These are phyloP conservation scores for Suillus luteus DNA, from an alignment of 768 basidiomycete species.

Conservation along the genomic window DNA sequence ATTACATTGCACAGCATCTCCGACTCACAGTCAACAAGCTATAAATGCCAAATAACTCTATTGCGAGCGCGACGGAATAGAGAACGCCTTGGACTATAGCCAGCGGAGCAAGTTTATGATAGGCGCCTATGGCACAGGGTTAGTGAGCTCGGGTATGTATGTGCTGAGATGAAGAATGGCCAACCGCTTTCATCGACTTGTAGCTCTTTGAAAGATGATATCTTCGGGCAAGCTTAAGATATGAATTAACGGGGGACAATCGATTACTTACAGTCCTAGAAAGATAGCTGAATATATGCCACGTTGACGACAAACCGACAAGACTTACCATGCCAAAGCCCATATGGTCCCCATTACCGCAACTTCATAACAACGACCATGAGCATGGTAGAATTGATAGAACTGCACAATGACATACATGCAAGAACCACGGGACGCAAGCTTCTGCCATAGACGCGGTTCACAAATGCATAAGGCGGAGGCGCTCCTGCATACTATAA, in stretches of 20 bases:
- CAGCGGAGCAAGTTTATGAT: constrained; percentile 50
- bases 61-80: constrained; percentile 50
- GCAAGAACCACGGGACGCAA: constrained; percentile 61
- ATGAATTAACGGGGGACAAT: not conserved
- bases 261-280: constrained; percentile 26
- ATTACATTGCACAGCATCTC: not conserved
- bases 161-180: constrained; percentile 23
- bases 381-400: not conserved
- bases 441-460: constrained; percentile 55
- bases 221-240: constrained; percentile 38
- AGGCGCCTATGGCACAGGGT: constrained; percentile 37
- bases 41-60: constrained; percentile 57
- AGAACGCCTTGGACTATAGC: constrained; percentile 62
- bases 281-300: not conserved
- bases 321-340: constrained; percentile 62
- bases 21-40: constrained; percentile 52
- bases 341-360: constrained; percentile 55
- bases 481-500: constrained; percentile 42
- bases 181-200: constrained; percentile 48
- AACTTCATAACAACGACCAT: constrained; percentile 25
- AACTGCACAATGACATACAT: constrained; percentile 36
- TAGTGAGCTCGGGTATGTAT: not conserved
- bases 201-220: constrained; percentile 62
- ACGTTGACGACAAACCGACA: not conserved
- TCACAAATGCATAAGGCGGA: constrained; percentile 61